Evolutionary conservation across 495 filamentous ascomycete species (phyloP), one percentile per base, ranked within the genome.

Genomic region (Hyaloscypha hepaticicola): DNA sequence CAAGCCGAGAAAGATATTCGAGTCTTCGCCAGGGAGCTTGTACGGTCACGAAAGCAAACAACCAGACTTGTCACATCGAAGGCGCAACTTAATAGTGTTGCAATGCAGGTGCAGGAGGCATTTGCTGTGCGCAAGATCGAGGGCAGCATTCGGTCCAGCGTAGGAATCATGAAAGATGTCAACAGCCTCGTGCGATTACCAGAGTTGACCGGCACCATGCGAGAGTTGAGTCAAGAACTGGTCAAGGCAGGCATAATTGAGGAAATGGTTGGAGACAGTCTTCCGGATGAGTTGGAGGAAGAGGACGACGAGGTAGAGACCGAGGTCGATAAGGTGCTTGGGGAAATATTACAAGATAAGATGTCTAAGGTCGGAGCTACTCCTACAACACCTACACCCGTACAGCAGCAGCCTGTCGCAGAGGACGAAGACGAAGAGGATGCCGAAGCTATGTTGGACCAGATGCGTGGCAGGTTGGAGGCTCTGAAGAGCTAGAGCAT

Each of bases 51-150:
- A 55, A 89, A 88, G 68, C 88, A 92, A 61, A 81, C 80, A 11
- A 75, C 80, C 25, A 87, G 95, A 22, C 80, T 99, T 22, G 78
- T 84, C 34, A 98, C 96, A 1, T 88, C 85, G 65, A 93, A 93
- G 72, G 96, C 95, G 6, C 95, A 97, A 78, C 84, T 99, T 21
- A 88, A 90, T 77, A 92, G 88, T 73, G 96, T 99, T 61, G 88
- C 93, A 70, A 97, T 97, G 96, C 96, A 98, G 76, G 96, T 99
- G 66, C 92, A 90, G 71, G 94, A 98, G 77, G 94, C 96, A 2
- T 99, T 98, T 72, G 90, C 91, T 5, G 88, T 97, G 71, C 87
- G 93, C 67, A 96, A 96, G 81, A 97, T 98, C 69, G 94, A 97
- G 80, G 96, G 96, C 49, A 92, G 87, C 73, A 91, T 99, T 67